Evolutionary conservation across 768 basidiomycete species (phyloP).

Genomic region (Inosperma sp.): DNA sequence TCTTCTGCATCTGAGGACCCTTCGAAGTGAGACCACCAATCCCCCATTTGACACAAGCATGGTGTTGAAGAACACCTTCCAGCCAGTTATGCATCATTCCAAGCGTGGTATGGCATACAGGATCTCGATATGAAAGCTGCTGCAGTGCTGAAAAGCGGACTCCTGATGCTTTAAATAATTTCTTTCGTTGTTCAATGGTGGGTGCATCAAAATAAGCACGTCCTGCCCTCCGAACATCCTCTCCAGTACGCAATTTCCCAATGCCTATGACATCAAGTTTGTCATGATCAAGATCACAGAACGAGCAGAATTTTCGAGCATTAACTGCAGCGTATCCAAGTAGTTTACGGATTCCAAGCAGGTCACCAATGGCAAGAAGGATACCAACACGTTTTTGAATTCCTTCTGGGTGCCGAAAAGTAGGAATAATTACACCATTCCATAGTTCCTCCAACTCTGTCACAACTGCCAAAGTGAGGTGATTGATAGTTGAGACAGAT

Average conservation of each 20-base stretch:
- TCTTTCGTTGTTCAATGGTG: constrained; percentile 15
- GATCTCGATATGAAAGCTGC: constrained; percentile 19
- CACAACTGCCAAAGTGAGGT: constrained; percentile 16
- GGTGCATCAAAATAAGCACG: constrained; percentile 12
- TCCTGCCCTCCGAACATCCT: constrained; percentile 12
- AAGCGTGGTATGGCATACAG: constrained; percentile 21
- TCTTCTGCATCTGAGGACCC: background rate
- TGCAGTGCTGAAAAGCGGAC: constrained; percentile 22
- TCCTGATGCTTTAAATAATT: constrained; percentile 14
- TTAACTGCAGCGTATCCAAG: constrained; percentile 17
- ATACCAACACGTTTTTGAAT: constrained; percentile 14
- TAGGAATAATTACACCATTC: constrained; percentile 11
- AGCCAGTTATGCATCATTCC: constrained; percentile 27
- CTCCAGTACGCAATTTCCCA: constrained; percentile 6
- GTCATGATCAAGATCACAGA: constrained; percentile 11
- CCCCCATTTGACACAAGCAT: constrained; percentile 12
- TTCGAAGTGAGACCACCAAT: constrained; percentile 7
- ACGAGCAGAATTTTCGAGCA: constrained; percentile 19
- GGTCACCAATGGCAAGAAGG: constrained; percentile 18
- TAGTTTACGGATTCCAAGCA: constrained; percentile 21
- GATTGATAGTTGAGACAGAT: constrained; percentile 14
- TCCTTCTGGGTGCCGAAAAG: constrained; percentile 17
- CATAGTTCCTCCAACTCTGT: constrained; percentile 13
- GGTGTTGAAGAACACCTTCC: constrained; percentile 21
- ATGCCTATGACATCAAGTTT: constrained; percentile 9